Evolutionary conservation across 1,139 yeast genomes (phyloP), one percentile per base, ranked within the genome.

Genomic region (Scheffersomyces parashehatae): DNA sequence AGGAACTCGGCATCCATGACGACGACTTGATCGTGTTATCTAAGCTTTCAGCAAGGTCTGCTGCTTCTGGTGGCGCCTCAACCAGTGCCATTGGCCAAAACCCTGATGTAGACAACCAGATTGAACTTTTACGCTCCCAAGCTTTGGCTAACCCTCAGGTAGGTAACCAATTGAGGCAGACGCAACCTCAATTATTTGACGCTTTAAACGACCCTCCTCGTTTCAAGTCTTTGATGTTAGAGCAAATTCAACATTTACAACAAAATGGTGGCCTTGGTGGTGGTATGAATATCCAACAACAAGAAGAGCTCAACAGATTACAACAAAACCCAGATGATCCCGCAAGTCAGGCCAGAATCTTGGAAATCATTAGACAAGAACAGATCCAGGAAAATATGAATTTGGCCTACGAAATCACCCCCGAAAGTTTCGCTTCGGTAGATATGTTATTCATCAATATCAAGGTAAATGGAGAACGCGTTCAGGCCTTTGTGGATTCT

Each of bases 401-500:
- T 41, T 73, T 82, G 51, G 98, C 98, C 0, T 75, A 84, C 62
- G 97, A 91, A 49, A 83, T 85, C 44, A 82, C 91, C 8, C 99
- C 99, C 0, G 99, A 93, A 62, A 79, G 88, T 35, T 93, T 93
- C 64, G 84, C 91, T 0, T 67, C 78, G 1, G 95, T 93, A 3
- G 80, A 81, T 35, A 90, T 95, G 97, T 74, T 93, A 41, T 91
- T 84, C 65, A 82, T 93, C 14, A 75, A 84, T 44, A 75, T 90
- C 41, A 82, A 81, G 48, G 85, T 93, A 24, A 90, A 91, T 57
- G 93, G 95, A 0, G 75, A 77, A 39, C 81, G 83, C 20, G 87
- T 90, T 7, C 88, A 88, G 61, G 98, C 98, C 0, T 88, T 93
- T 70, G 96, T 93, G 9, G 99, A 93, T 61, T 83, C 97, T 0